Evolutionary conservation across 768 basidiomycete genomes (phyloP), one percentile per base, ranked within the genome.

Genomic region (Hortiboletus campestris): DNA sequence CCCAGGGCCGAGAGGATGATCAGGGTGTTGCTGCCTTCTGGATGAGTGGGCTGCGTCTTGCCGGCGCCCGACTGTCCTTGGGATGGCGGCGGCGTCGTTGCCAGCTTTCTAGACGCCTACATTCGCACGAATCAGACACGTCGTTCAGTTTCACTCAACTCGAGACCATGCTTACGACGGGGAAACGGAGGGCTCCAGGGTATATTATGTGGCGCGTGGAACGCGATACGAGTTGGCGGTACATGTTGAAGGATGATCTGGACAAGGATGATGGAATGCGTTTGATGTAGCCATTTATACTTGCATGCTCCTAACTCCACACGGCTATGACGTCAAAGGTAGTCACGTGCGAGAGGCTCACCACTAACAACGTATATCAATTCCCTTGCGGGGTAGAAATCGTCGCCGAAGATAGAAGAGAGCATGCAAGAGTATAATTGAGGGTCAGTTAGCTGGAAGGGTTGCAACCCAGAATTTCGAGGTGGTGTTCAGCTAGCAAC

Each of bases 1-100:
- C 65, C 74, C 34, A 65, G 55, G 13, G 71, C 69, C 17, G 72
- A 63, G 40, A 74, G 64, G 38, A 67, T 31, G 49, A 75, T 66
- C 41, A 70, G 38, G 17, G 62, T 62, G 48, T 67, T 71, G 58
- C 51, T 67, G 29, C 66, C 59, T 22, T 64, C 61, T 0, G 56
- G 53, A 13, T 16, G 50, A 36, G 50, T 20, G 7, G 46, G 43
- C 6, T 51, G 31, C 22, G 49, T 47, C 42, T 50, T 50, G 19
- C 49, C 19, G 6, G 49, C 9, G 10, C 42, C 25, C 0, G 63
- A 40, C 41, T 56, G 48, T 7, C 45, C 62, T 48, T 56, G 55
- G 19, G 60, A 57, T 9, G 59, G 48, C 8, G 67, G 53, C 3
- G 62, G 50, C 1, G 59, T 29, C 11, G 63, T 63, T 35, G 57